Conservation (phyloP, 2,329 filamentous ascomycete species). For the Dichotomopilus funicola region DNA sequence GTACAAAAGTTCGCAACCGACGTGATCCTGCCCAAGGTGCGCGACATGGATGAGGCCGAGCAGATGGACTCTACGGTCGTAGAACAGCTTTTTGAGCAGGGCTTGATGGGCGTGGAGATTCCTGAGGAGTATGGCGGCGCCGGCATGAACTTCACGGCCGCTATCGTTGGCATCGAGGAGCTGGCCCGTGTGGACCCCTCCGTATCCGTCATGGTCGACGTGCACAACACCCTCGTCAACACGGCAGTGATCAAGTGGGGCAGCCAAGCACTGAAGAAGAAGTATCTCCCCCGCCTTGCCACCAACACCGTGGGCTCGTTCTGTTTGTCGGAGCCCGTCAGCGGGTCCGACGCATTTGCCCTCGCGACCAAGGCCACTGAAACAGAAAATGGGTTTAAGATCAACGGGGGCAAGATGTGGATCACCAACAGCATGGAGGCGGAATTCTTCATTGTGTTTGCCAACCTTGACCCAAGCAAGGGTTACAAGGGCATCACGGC, state of each 20-base stretch:
- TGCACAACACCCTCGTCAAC: constrained; percentile 97
- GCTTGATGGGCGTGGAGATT: constrained; percentile 94
- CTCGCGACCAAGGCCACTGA: constrained; percentile 84
- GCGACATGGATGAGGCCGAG: constrained; percentile 97
- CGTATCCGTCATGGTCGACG: constrained; percentile 90
- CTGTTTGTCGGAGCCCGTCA: constrained; percentile 86
- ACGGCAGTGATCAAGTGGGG: constrained; percentile 85
- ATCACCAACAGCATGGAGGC: constrained; percentile 97
- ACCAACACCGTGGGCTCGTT: constrained; percentile 88
- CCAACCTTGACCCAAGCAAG: constrained; percentile 85
- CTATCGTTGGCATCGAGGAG: constrained; percentile 96
- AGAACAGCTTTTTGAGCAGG: constrained; percentile 93
- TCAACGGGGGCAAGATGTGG: constrained; percentile 98
- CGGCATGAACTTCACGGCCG: constrained; percentile 97
- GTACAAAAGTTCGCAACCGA: constrained; percentile 89
- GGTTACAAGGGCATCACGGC: constrained; percentile 97
- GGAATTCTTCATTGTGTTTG: constrained; percentile 94
- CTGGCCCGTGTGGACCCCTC: constrained; percentile 88
- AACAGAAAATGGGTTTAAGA: constrained; percentile 75
- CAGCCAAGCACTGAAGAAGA: constrained; percentile 68
- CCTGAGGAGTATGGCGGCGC: constrained; percentile 94
- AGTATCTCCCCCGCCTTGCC: constrained; percentile 82
- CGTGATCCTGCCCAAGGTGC: constrained; percentile 79
- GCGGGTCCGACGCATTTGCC: constrained; percentile 93
- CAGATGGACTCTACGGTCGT: constrained; percentile 82